Percentiles rank a stretch among this genome's conserved stretches.
These are phyloP conservation scores for Claviceps quebecensis DNA, from an alignment of 2,329 filamentous ascomycete genomes.

Conservation along the genomic window DNA sequence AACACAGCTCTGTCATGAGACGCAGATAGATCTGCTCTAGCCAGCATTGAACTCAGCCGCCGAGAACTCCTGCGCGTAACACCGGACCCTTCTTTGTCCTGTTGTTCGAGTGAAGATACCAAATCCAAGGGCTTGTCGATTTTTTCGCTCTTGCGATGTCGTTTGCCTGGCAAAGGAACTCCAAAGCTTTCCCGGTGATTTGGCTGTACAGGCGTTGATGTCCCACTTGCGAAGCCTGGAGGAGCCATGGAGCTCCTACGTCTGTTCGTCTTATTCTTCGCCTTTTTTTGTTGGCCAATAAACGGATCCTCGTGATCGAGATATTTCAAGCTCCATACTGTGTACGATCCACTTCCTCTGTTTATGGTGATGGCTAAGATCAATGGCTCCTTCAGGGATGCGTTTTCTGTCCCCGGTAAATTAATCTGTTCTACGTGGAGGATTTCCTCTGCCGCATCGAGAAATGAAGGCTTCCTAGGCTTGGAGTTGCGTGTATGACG, in stretches of 20 bases:
- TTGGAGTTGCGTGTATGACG: constrained; percentile 18
- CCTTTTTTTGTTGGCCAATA: constrained; percentile 30
- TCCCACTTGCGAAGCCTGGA: constrained; percentile 55
- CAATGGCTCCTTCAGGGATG: constrained; percentile 34
- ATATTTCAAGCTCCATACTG: constrained; percentile 73
- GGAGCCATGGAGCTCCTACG: constrained; percentile 53
- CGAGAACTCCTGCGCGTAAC: constrained; percentile 49
- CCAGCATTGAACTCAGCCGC: constrained; percentile 81
- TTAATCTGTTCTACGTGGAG: constrained; percentile 62
- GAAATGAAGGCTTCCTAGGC: constrained; percentile 34
- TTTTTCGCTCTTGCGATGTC: constrained; percentile 36
- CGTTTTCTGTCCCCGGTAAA: constrained; percentile 31
- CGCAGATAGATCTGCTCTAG: constrained; percentile 71
- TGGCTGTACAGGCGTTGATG: constrained; percentile 61
- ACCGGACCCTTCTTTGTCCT: constrained; percentile 41
- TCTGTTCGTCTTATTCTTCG: constrained; percentile 32
- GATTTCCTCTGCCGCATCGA: constrained; percentile 69
- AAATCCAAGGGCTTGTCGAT: constrained; percentile 43
- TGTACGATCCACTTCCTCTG: constrained; percentile 60
- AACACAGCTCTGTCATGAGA: constrained; percentile 74
- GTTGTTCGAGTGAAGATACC: constrained; percentile 55
- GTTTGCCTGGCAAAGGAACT: constrained; percentile 38
- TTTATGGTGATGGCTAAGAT: constrained; percentile 73
- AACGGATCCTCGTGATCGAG: constrained; percentile 51
- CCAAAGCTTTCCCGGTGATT: constrained; percentile 68